Conservation (phyloP, 208 protist species). For the Leishmania arabica region DNA sequence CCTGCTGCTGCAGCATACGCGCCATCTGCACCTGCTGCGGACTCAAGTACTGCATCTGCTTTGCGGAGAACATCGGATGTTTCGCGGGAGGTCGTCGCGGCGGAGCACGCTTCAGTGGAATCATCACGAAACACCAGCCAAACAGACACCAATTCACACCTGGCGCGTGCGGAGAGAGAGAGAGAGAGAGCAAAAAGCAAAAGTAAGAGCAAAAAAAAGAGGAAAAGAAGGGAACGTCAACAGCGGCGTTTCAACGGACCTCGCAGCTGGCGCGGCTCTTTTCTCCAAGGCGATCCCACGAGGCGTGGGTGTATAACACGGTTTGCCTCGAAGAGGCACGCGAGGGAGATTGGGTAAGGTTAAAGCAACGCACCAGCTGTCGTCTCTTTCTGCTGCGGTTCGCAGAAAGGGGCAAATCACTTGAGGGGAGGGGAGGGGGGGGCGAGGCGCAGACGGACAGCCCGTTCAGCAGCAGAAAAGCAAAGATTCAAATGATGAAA, state of each 20-base stretch:
- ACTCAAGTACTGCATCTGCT: conserved; percentile 27
- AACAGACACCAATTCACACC: not conserved
- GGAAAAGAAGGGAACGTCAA: not conserved
- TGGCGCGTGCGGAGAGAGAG: not conserved
- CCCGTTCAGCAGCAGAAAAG: not conserved
- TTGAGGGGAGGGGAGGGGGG: not conserved
- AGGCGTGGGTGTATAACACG: not conserved
- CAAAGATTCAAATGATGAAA: not conserved
- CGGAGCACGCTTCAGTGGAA: conserved; percentile 16
- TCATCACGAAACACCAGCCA: not conserved
- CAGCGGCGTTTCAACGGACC: no score
- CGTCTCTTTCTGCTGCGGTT: not conserved
- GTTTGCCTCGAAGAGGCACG: not conserved
- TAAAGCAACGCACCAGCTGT: not conserved
- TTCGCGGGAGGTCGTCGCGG: conserved; percentile 24
- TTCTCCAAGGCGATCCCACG: not conserved
- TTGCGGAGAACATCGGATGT: conserved; percentile 22
- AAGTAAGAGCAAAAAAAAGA: not conserved
- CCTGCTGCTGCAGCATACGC: conserved; percentile 31
- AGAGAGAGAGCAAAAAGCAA: not conserved
- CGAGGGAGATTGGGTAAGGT: not conserved
- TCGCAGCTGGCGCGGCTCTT: not conserved
- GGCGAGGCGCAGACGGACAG: not conserved
- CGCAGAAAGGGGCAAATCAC: not conserved
- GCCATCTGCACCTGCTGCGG: conserved; percentile 29